Conservation (phyloP, 2,329 filamentous ascomycete genomes). For the Aspergillus sp. region DNA sequence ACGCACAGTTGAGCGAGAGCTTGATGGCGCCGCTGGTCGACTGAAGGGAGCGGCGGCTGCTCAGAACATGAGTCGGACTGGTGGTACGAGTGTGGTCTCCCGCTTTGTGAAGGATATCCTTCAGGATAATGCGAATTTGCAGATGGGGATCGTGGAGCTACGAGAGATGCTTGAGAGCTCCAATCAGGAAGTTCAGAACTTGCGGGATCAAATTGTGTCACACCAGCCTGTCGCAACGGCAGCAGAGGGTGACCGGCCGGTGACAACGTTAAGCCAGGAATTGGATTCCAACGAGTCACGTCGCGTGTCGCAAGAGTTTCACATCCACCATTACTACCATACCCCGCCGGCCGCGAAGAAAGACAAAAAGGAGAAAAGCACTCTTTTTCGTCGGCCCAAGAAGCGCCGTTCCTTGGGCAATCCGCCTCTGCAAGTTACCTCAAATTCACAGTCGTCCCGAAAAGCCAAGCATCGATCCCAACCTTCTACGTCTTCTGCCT, state of each 20-base stretch:
- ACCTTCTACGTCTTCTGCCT: constrained; percentile 48
- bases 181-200: constrained; percentile 86
- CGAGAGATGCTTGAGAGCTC: constrained; percentile 87
- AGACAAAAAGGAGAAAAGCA: constrained; percentile 59
- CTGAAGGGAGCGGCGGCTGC: constrained; percentile 77
- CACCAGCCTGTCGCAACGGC: constrained; percentile 66
- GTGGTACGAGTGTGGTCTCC: constrained; percentile 73
- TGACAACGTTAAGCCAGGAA: constrained; percentile 68
- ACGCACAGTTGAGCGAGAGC: constrained; percentile 76
- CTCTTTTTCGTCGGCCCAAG: constrained; percentile 59
- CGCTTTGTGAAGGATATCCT: constrained; percentile 95
- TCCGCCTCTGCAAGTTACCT: constrained; percentile 42
- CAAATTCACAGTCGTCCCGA: constrained; percentile 27
- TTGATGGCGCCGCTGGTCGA: constrained; percentile 75
- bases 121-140: constrained; percentile 90
- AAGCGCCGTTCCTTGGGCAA: constrained; percentile 70
- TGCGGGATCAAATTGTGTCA: constrained; percentile 76
- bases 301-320: constrained; percentile 69
- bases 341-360: constrained; percentile 60
- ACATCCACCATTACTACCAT: constrained; percentile 95
- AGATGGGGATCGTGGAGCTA: constrained; percentile 87
- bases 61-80: constrained; percentile 61
- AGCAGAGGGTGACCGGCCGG: constrained; percentile 33
- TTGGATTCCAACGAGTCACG: constrained; percentile 56
- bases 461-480: constrained; percentile 37